Evolutionary conservation across 768 basidiomycete genomes (phyloP), one percentile per base, ranked within the genome.

Genomic region (Suillus tomentosus): DNA sequence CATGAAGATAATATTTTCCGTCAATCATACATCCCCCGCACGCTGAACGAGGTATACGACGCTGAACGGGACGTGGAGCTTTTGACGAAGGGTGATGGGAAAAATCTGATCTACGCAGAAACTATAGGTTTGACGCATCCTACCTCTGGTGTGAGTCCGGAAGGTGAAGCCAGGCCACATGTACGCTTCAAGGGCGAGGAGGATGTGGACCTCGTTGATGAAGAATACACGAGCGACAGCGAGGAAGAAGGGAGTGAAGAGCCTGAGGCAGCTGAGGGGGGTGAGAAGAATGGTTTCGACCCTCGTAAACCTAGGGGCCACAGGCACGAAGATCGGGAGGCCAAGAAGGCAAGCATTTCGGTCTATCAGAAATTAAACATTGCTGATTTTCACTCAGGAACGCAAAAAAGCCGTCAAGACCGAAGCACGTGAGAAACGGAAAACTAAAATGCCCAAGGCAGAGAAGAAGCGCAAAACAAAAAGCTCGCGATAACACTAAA

Each of bases 401-500:
- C 87, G 96, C 27, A 98, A 99, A 79, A 93, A 93, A 73, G 87
- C 88, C 5, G 86, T 84, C 34, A 98, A 98, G 74, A 89, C 88
- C 62, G 92, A 93, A 75, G 88, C 91, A 45, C 84, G 89, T 71
- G 95, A 97, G 79, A 91, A 85, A 75, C 84, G 96, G 66, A 94
- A 95, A 76, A 82, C 85, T 69, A 99, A 99, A 80, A 94, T 98
- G 83, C 92, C 96, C 54, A 99, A 99, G 74, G 87, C 90, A 48
- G 94, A 96, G 78, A 99, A 98, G 82, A 94, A 94, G 79, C 84
- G 87, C 48, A 85, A 85, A 67, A 83, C 98, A 69, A 97, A 94
- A 70, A 68, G 72, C 73, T 54, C 77, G 70, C 63, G 67, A 63
- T 68, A 69, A 71, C 61, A 42, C 43, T 65, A 48, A 24, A 43